phyloP scores from a whole-genome alignment of 2,329 filamentous ascomycete species.

The Periconia sp. region DNA sequence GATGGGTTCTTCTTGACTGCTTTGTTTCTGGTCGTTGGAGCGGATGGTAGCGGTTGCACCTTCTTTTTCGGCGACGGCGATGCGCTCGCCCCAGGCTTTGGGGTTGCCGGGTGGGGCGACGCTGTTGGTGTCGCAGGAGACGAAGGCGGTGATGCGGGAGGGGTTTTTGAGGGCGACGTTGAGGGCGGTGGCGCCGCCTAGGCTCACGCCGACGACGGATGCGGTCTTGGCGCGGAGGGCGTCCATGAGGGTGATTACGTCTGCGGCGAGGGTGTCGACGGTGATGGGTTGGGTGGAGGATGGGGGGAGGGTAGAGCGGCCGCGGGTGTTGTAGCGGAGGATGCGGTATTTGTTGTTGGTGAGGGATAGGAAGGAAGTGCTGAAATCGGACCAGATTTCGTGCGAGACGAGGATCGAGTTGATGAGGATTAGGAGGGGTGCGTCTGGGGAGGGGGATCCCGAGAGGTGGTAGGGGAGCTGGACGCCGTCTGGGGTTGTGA shows the following conservation, averaged over 20 bases:
- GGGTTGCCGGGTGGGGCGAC: conserved; percentile 73
- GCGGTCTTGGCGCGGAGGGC: conserved; percentile 69
- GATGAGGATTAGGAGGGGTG: conserved; percentile 72
- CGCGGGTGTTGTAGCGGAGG: conserved; percentile 76
- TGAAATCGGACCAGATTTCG: conserved; percentile 78
- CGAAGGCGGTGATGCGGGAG: conserved; percentile 59
- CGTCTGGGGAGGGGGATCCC: conserved; percentile 65
- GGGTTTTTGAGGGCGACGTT: conserved; percentile 71
- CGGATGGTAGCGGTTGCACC: conserved; percentile 30
- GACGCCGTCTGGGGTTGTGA: conserved; percentile 70
- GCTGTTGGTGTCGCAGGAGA: conserved; percentile 79
- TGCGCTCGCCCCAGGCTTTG: conserved; percentile 77
- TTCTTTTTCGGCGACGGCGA: conserved; percentile 65
- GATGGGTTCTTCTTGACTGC: conserved; percentile 59
- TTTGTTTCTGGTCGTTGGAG: conserved; percentile 25
- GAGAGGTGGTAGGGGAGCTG: conserved; percentile 73
- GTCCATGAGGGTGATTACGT: conserved; percentile 67
- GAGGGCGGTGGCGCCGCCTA: conserved; percentile 78
- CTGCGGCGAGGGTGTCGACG: conserved; percentile 67
- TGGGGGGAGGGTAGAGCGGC: conserved; percentile 56
- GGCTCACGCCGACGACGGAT: conserved; percentile 72
- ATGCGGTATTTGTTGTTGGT: conserved; percentile 67
- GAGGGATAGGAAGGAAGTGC: conserved; percentile 60
- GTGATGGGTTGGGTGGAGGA: conserved; percentile 48
- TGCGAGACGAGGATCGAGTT: conserved; percentile 80